Percentiles rank a stretch among this genome's conserved stretches.
Conservation (phyloP, 2,329 filamentous ascomycete species). For the Cladophialophora carrionii region DNA sequence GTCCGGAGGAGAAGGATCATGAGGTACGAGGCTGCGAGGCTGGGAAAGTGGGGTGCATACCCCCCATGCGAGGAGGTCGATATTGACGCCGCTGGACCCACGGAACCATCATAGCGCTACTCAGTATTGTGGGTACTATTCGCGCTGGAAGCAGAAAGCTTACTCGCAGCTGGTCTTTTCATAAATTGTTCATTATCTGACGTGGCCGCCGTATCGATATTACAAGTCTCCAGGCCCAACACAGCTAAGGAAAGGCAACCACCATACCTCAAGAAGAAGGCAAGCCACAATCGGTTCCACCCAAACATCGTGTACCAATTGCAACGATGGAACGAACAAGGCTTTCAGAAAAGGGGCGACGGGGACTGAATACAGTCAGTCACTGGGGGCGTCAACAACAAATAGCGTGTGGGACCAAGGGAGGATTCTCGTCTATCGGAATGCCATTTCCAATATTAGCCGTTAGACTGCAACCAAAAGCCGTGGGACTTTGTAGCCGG, state of each 20-base stretch:
- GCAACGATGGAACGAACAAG: background rate
- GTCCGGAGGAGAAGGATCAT: too few relatives aligned
- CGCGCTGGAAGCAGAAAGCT: background rate
- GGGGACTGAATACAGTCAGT: background rate
- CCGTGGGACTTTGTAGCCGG: background rate
- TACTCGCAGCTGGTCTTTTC: background rate
- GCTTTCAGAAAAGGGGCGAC: background rate
- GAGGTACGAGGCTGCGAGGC: background rate
- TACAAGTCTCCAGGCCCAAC: slow-evolving; percentile 1
- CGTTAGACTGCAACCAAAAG: background rate
- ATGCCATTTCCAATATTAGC: background rate
- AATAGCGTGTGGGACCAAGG: background rate
- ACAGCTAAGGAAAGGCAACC: slow-evolving; percentile 16
- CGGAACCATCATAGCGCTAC: background rate
- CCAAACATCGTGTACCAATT: background rate
- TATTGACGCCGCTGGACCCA: background rate
- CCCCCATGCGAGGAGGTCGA: background rate
- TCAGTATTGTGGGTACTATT: too few relatives aligned
- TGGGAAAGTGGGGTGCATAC: background rate
- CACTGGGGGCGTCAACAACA: background rate
- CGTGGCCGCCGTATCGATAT: background rate
- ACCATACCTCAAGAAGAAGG: slow-evolving; percentile 20
- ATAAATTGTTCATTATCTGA: background rate
- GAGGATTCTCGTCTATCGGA: background rate
- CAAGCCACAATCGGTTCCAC: background rate